A percentile compares a stretch with the other conserved stretches of the same genome.
phyloP scores from a whole-genome alignment of 2,329 filamentous ascomycete species.

The Pezicula rhizophila region DNA sequence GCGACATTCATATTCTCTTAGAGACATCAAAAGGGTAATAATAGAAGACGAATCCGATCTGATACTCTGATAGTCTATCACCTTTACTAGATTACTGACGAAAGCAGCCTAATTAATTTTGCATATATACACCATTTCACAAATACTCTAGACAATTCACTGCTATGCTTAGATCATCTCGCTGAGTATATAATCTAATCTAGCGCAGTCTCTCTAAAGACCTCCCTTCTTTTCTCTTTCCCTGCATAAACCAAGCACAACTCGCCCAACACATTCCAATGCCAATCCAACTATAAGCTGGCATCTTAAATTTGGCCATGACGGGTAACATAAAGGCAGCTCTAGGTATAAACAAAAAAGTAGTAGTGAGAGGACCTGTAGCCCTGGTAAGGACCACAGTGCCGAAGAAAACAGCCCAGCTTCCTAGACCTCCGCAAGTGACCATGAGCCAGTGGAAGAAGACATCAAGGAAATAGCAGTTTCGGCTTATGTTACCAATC shows the following conservation, averaged over 20 bases:
- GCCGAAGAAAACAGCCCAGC: slow-evolving; percentile 41
- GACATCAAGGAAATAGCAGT: slow-evolving; percentile 48
- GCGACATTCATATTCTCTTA: too few relatives aligned
- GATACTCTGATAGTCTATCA: too few relatives aligned
- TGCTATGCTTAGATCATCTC: too few relatives aligned
- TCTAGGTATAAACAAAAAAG: slow-evolving; percentile 42
- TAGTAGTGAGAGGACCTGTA: slow-evolving; percentile 43
- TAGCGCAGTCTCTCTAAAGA: slow-evolving; percentile 17
- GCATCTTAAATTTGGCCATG: slow-evolving; percentile 40
- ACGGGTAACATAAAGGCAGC: slow-evolving; percentile 42
- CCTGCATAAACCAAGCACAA: slow-evolving; percentile 41
- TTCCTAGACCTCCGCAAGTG: slow-evolving; percentile 39
- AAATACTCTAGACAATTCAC: too few relatives aligned
- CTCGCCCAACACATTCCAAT: slow-evolving; percentile 43
- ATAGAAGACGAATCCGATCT: too few relatives aligned
- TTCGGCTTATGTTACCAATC: slow-evolving; percentile 39
- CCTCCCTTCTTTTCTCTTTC: slow-evolving; percentile 33
- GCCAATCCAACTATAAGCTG: slow-evolving; percentile 44
- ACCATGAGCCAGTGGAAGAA: slow-evolving; percentile 51
- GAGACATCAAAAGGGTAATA: too few relatives aligned
- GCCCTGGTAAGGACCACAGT: slow-evolving; percentile 42
- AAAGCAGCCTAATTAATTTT: too few relatives aligned
- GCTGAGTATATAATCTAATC: too few relatives aligned
- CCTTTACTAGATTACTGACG: too few relatives aligned
- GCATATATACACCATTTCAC: too few relatives aligned